Evolutionary conservation across 1,139 yeast genomes (phyloP).

Genomic region (Hemisphaericaspora lyxosophila): DNA sequence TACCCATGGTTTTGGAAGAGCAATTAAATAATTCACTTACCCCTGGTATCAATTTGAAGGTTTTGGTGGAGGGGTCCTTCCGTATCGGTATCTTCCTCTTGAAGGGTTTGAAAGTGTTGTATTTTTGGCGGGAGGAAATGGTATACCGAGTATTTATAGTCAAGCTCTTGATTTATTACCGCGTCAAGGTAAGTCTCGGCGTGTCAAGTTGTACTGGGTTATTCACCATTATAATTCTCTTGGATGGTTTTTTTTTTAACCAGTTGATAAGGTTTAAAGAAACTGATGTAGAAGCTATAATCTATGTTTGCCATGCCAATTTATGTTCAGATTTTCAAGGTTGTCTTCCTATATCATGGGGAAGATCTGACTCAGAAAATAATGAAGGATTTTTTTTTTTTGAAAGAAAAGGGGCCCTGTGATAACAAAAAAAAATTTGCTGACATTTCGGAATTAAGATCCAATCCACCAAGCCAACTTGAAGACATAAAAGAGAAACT

Average conservation of each 20-base stretch:
- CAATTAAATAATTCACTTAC: slow-evolving; percentile 13
- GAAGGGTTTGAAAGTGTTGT: slow-evolving; percentile 23
- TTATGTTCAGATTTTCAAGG: slow-evolving; percentile 2
- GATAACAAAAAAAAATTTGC: too few relatives aligned
- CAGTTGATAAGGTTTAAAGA: slow-evolving; percentile 28
- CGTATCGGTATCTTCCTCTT: slow-evolving; percentile 21
- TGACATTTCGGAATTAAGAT: not conserved
- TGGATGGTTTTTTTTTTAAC: slow-evolving; percentile 32
- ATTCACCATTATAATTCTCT: slow-evolving; percentile 41
- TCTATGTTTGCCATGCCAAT: slow-evolving; percentile 29
- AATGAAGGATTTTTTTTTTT: too few relatives aligned
- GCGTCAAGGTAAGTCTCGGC: slow-evolving; percentile 9
- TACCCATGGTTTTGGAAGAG: slow-evolving; percentile 33
- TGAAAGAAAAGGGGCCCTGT: too few relatives aligned
- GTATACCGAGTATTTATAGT: slow-evolving; percentile 33
- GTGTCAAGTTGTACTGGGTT: slow-evolving; percentile 47
- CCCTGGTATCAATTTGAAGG: slow-evolving; percentile 16
- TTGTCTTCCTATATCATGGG: not conserved
- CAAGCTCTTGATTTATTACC: slow-evolving; percentile 27
- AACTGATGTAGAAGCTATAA: slow-evolving; percentile 33
- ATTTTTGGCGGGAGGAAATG: slow-evolving; percentile 31
- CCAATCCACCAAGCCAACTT: not conserved
- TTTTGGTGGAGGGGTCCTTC: slow-evolving; percentile 31
- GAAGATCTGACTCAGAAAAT: slow-evolving; percentile 1
- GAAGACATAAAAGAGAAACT: slow-evolving; percentile 1